A percentile compares a stretch with the other conserved stretches of the same genome.
phyloP scores from a whole-genome alignment of 768 basidiomycete genomes.

The Paxillus ammoniavirescens region DNA sequence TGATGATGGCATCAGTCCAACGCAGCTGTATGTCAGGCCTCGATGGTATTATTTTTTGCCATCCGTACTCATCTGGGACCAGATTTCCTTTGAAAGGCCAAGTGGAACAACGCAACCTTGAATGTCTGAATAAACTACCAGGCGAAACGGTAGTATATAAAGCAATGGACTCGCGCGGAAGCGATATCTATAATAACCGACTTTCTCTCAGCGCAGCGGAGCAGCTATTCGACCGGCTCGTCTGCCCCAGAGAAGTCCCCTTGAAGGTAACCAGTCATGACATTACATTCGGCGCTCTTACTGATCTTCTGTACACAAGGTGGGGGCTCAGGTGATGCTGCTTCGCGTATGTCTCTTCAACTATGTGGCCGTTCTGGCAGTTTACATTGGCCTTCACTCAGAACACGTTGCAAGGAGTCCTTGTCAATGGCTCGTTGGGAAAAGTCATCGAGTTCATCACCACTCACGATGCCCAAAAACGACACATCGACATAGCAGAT shows the following conservation, averaged over 20 bases:
- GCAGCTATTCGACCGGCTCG: conserved; percentile 44
- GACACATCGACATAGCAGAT: conserved; percentile 29
- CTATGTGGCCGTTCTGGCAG: not conserved
- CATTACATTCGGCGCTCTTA: not conserved
- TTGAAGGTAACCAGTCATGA: conserved; percentile 41
- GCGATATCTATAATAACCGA: conserved; percentile 34
- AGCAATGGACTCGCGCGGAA: conserved; percentile 46
- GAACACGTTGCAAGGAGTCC: conserved; percentile 31
- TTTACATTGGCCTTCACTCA: conserved; percentile 7
- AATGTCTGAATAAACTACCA: conserved; percentile 15
- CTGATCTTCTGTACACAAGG: conserved; percentile 22
- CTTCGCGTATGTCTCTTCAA: conserved; percentile 27
- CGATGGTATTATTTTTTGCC: not conserved
- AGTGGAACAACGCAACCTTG: conserved; percentile 24
- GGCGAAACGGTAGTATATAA: conserved; percentile 34
- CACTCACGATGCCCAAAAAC: conserved; percentile 27
- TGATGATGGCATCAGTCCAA: too few species aligned
- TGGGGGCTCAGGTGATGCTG: conserved; percentile 81
- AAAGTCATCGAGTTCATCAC: conserved; percentile 47
- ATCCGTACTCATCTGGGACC: not conserved
- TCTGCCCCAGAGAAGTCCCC: conserved; percentile 45
- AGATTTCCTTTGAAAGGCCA: conserved; percentile 29
- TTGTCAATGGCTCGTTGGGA: conserved; percentile 92
- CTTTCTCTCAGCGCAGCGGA: conserved; percentile 31
- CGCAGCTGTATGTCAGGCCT: too few species aligned